phyloP scores from a whole-genome alignment of 2,329 filamentous ascomycete genomes.

The Coniochaeta prunicola region DNA sequence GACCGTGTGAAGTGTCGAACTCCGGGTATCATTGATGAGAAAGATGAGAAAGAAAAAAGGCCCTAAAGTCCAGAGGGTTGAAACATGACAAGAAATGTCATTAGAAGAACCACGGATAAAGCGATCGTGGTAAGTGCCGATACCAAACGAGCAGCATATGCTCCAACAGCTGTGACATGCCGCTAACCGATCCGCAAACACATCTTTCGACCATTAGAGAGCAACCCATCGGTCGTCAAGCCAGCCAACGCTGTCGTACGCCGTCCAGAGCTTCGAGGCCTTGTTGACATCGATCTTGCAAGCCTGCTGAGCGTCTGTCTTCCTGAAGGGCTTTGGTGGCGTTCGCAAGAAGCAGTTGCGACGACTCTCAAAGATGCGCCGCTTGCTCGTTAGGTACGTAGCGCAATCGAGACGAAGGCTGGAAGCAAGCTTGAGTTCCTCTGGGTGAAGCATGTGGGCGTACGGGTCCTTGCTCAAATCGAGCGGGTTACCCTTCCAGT shows the following conservation, averaged over 20 bases:
- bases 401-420: conserved; percentile 77
- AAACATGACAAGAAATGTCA: neutral
- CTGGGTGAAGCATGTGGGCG: conserved; percentile 62
- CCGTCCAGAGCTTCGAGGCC: conserved; percentile 84
- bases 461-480: conserved; percentile 70
- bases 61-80: neutral
- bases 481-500: conserved; percentile 78
- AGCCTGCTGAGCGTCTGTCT: conserved; percentile 93
- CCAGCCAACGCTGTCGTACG: conserved; percentile 84
- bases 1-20: conserved; percentile 9
- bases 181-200: neutral
- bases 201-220: neutral
- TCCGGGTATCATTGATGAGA: conserved; percentile 19
- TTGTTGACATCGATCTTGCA: conserved; percentile 99
- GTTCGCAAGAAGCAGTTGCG: conserved; percentile 52
- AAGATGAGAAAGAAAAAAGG: too few relatives aligned
- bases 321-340: conserved; percentile 73
- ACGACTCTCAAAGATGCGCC: conserved; percentile 77
- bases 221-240: conserved; percentile 40
- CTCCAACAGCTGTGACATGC: neutral
- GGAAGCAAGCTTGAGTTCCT: conserved; percentile 70
- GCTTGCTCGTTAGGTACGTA: conserved; percentile 87
- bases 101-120: too few relatives aligned
- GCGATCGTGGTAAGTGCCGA: too few relatives aligned
- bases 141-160: too few relatives aligned